Evolutionary conservation across 2,329 filamentous ascomycete species (phyloP), one percentile per base, ranked within the genome.

Genomic region (Pseudocercospora cruenta): DNA sequence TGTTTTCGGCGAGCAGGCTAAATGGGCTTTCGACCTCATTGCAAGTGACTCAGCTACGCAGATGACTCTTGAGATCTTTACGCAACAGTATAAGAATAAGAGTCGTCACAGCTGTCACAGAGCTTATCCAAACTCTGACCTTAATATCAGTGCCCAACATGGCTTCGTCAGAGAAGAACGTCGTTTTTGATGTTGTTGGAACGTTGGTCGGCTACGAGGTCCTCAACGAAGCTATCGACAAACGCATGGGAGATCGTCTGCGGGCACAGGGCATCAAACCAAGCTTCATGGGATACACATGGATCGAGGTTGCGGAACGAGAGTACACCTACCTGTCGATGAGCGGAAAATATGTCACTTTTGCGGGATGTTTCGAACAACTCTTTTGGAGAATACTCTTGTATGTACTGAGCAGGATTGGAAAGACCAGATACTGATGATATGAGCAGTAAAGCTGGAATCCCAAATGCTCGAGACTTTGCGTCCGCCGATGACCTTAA

Each of bases 301-400:
- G 82, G 83, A 76, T 83, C 62, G 81, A 82, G 67, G 78, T 77
- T 0, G 77, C 80, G 0, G 83, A 84, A 70, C 78, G 80, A 45
- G 82, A 85, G 66, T 85, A 82, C 68, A 85, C 80, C 0, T 84
- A 81, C 65, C 78, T 85, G 4, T 79, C 77, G 51, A 76, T 84
- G 19, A 81, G 80, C 0, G 80, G 78, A 1, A 75, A 76, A 5
- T 84, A 85, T 64, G 70, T 72, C 1, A 73, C 76, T 9, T 85
- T 81, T 73, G 77, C 74, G 19, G 73, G 77, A 4, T 72, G 84
- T 24, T 81, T 85, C 66, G 63, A 73, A 8, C 74, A 78, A 1
- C 71, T 85, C n/a, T 84, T 85, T 74, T 84, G 82, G 73, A 82
- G 84, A 54, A 81, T 81, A 45, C 75, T 85, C 9, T 79, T 73